Conservation (phyloP, 1,139 yeast species). For the Taiozyma onychis region DNA sequence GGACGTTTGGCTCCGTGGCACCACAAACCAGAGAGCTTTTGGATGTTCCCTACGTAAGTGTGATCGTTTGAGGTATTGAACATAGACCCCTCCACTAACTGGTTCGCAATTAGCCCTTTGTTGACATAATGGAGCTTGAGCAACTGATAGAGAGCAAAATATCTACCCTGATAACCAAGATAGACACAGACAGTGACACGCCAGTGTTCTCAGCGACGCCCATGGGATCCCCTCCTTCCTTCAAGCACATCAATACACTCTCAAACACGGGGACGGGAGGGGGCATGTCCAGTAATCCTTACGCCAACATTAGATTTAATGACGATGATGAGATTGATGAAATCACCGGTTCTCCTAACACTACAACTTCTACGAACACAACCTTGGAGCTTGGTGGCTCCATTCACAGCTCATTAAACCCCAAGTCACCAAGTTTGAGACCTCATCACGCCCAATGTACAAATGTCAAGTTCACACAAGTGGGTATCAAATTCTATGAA, state of each 20-base stretch:
- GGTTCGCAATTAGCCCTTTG: conserved; percentile 1
- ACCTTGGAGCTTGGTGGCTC: conserved; percentile 3
- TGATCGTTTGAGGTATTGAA: conserved; percentile 8
- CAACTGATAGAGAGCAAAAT: conserved; percentile 5
- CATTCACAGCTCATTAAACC: conserved; percentile 1
- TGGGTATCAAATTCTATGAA: conserved; percentile 32
- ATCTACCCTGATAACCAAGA: conserved; percentile 21
- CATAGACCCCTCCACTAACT: not conserved
- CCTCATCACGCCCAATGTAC: conserved; percentile 5
- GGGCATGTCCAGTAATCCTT: conserved; percentile 9
- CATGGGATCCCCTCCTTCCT: conserved; percentile 19
- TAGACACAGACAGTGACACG: conserved; percentile 16
- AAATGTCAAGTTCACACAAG: conserved; percentile 19
- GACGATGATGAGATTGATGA: conserved; percentile 5
- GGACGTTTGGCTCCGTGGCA: conserved; percentile 61
- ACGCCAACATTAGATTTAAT: conserved; percentile 12
- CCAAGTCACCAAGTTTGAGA: conserved; percentile 9
- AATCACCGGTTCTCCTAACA: conserved; percentile 6
- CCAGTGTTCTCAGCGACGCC: conserved; percentile 17
- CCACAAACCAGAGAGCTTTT: conserved; percentile 44
- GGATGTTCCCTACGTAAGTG: conserved; percentile 30
- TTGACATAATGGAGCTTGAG: not conserved
- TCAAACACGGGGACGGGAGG: not conserved
- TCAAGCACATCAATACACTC: conserved; percentile 5
- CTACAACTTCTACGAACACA: not conserved